These are phyloP conservation scores for Annulohypoxylon moriforme DNA, from an alignment of 495 filamentous ascomycete species.

Conservation along the genomic window DNA sequence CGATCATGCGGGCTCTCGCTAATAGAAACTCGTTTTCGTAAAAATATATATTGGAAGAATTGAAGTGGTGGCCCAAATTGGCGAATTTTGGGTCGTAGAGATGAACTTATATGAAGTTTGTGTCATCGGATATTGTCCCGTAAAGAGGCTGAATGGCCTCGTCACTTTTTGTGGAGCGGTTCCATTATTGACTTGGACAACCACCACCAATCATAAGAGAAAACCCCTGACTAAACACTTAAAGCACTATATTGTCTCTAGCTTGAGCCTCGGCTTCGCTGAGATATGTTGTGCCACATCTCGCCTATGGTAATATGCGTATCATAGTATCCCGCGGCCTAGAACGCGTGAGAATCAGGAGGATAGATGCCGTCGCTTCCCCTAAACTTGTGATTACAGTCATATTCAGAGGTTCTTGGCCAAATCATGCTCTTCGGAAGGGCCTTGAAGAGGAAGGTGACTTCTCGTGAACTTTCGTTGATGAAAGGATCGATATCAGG, in stretches of 20 bases:
- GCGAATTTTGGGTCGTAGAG: constrained; percentile 37
- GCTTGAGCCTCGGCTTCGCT: constrained; percentile 6
- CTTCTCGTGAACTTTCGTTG: constrained; percentile 26
- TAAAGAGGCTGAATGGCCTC: constrained; percentile 48
- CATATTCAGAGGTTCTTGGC: constrained; percentile 14
- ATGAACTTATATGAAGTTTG: constrained; percentile 49
- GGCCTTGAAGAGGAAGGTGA: constrained; percentile 45
- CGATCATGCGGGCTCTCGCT: constrained; percentile 30
- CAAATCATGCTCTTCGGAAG: constrained; percentile 34
- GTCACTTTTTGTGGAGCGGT: constrained; percentile 35
- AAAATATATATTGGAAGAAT: constrained; percentile 38
- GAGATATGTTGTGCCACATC: constrained; percentile 10
- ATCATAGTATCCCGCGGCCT: constrained; percentile 26
- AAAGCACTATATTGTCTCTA: constrained; percentile 17
- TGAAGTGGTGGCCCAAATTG: constrained; percentile 16
- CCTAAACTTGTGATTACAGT: constrained; percentile 27
- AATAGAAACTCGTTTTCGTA: constrained; percentile 34
- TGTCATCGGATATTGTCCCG: constrained; percentile 45
- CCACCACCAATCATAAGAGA: constrained; percentile 31
- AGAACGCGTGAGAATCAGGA: constrained; percentile 33
- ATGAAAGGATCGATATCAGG: constrained; percentile 22
- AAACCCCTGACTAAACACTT: constrained; percentile 17
- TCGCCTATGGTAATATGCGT: constrained; percentile 32
- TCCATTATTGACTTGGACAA: constrained; percentile 19
- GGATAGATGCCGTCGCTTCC: constrained; percentile 22